Evolutionary conservation across 164 flowering plant genomes (phyloP).

Genomic region (Aristolochia fimbriata): DNA sequence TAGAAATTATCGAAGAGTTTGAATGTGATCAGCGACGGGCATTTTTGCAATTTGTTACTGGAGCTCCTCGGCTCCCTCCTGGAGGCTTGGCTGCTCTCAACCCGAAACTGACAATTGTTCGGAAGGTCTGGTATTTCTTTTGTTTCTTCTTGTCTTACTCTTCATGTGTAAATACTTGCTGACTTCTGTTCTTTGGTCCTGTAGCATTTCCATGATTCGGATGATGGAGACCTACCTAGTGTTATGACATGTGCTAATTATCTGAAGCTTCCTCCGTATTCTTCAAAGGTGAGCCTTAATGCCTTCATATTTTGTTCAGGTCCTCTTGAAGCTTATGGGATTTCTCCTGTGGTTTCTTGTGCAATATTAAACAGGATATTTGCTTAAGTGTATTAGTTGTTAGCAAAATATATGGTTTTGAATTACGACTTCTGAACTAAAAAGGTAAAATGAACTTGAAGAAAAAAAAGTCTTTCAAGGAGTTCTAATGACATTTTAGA

Average conservation of each 20-base stretch:
- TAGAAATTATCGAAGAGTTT: slow-evolving; percentile 70
- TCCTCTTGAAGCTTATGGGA: not conserved
- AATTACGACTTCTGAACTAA: too few species aligned
- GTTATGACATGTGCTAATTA: slow-evolving; percentile 99
- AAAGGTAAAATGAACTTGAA: too few species aligned
- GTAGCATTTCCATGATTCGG: slow-evolving; percentile 46
- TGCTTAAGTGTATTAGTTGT: too few species aligned
- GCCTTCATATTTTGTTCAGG: not conserved
- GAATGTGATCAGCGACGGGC: slow-evolving; percentile 47
- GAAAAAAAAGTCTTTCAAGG: too few species aligned
- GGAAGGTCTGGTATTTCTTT: slow-evolving; percentile 44
- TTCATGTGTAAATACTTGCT: not conserved
- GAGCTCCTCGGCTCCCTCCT: slow-evolving; percentile 89
- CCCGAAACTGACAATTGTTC: slow-evolving; percentile 87
- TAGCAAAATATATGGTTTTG: too few species aligned
- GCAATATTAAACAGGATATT: too few species aligned
- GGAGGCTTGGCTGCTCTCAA: slow-evolving; percentile 88
- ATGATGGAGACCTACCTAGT: slow-evolving; percentile 76
- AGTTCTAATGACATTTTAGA: too few species aligned
- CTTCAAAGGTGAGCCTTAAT: slow-evolving; percentile 51
- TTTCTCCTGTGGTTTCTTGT: not conserved
- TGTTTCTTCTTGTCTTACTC: not conserved
- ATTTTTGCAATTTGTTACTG: slow-evolving; percentile 91
- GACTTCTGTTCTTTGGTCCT: not conserved
- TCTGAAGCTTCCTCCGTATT: slow-evolving; percentile 90